A percentile compares a stretch with the other conserved stretches of the same genome.
Conservation (phyloP, 148 eudicot genomes). For the Hydrangea macrophylla region DNA sequence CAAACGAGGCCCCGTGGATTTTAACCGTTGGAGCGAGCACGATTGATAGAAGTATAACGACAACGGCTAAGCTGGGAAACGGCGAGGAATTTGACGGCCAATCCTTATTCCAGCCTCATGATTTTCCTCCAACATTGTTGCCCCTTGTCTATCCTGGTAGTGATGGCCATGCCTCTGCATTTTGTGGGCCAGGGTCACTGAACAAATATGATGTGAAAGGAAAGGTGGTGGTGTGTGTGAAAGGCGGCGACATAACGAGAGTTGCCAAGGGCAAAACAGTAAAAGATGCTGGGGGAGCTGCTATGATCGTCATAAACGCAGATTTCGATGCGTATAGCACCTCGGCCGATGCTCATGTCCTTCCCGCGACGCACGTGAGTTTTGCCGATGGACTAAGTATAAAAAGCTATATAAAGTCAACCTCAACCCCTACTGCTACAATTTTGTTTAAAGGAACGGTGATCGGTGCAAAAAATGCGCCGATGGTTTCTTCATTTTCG, state of each 20-base stretch:
- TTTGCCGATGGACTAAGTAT: slow-evolving; percentile 27
- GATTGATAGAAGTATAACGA: background rate
- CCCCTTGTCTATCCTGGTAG: slow-evolving; percentile 11
- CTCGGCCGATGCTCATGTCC: slow-evolving; percentile 23
- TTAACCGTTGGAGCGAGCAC: slow-evolving; percentile 2
- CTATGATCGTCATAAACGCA: slow-evolving; percentile 30
- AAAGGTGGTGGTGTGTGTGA: slow-evolving; percentile 30
- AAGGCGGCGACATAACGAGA: slow-evolving; percentile 13
- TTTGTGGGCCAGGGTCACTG: slow-evolving; percentile 18
- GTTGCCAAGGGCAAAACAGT: slow-evolving; percentile 20
- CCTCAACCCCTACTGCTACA: slow-evolving; percentile 20
- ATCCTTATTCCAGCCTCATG: background rate
- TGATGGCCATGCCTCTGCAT: background rate
- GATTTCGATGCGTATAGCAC: slow-evolving; percentile 7
- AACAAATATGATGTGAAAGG: slow-evolving; percentile 22
- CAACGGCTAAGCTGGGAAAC: background rate
- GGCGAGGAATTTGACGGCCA: background rate
- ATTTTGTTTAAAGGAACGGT: slow-evolving; percentile 31
- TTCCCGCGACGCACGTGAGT: slow-evolving; percentile 25
- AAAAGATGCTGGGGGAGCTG: slow-evolving; percentile 34
- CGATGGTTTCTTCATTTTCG: slow-evolving; percentile 30
- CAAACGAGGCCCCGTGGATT: background rate
- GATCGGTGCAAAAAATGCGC: slow-evolving; percentile 26
- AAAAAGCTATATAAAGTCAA: no score
- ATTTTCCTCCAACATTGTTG: background rate